phyloP scores from a whole-genome alignment of 805 yeast genomes.

The Ogataea sp. region DNA sequence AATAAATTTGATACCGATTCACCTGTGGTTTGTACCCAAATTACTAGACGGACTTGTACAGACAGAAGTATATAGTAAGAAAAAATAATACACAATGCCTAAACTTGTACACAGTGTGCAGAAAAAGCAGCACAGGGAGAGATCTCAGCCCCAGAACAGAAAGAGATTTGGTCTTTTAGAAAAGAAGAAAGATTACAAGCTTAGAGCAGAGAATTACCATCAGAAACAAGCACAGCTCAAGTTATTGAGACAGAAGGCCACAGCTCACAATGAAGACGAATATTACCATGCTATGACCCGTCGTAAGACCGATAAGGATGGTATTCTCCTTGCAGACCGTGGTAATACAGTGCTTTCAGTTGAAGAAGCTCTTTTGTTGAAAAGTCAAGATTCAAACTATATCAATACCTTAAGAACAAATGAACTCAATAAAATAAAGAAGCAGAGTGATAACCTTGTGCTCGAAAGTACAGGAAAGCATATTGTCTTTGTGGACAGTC shows the following conservation, averaged over 20 bases:
- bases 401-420: slow-evolving; percentile 66
- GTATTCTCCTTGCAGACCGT: slow-evolving; percentile 60
- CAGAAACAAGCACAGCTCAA: slow-evolving; percentile 58
- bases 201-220: slow-evolving; percentile 50
- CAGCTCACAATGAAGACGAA: slow-evolving; percentile 83
- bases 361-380: slow-evolving; percentile 75
- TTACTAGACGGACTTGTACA: too few species aligned
- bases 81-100: slow-evolving; percentile 40
- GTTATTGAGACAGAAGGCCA: slow-evolving; percentile 64
- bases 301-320: slow-evolving; percentile 58
- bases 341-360: slow-evolving; percentile 50
- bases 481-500: slow-evolving; percentile 74
- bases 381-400: slow-evolving; percentile 88
- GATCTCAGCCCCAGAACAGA: slow-evolving; percentile 77
- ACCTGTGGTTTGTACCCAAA: too few species aligned
- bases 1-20: too few species aligned
- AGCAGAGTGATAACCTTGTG: slow-evolving; percentile 38
- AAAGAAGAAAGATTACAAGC: slow-evolving; percentile 77
- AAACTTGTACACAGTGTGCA: slow-evolving; percentile 84
- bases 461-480: slow-evolving; percentile 58
- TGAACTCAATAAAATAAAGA: slow-evolving; percentile 59
- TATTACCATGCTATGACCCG: slow-evolving; percentile 90
- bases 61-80: not conserved
- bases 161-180: slow-evolving; percentile 78
- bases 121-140: slow-evolving; percentile 92